Evolutionary conservation across 257 asterid species (phyloP).

Genomic region (Knoxia roxburghii): DNA sequence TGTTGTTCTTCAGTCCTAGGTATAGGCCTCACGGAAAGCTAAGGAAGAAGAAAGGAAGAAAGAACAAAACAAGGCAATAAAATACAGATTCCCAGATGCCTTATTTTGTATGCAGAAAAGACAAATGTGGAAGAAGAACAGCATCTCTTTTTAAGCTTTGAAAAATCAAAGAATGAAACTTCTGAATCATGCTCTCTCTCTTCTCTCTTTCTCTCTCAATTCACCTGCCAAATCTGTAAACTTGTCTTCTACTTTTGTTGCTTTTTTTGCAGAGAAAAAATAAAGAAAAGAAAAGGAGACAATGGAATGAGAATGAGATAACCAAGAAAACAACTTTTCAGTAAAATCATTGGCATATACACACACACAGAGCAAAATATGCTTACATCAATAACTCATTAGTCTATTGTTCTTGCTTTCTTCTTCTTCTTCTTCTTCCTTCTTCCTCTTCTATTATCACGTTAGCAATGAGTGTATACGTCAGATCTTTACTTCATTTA

Average conservation of each 20-base stretch:
- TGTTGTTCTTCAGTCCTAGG: too few relatives aligned
- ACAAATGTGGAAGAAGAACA: slow-evolving; percentile 16
- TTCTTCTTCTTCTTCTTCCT: too few relatives aligned
- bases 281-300: slow-evolving; percentile 13
- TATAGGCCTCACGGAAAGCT: slow-evolving; percentile 5
- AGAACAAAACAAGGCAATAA: not conserved
- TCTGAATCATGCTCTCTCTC: slow-evolving; percentile 24
- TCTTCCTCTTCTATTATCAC: slow-evolving; percentile 28
- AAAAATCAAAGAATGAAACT: slow-evolving; percentile 10
- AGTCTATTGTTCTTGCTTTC: slow-evolving; percentile 16
- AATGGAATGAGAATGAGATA: slow-evolving; percentile 19
- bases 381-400: slow-evolving; percentile 17
- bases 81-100: not conserved
- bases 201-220: slow-evolving; percentile 13
- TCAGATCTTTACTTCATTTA: slow-evolving; percentile 44
- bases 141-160: slow-evolving; percentile 12
- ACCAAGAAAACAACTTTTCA: slow-evolving; percentile 52
- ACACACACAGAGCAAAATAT: slow-evolving; percentile 13
- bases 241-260: slow-evolving; percentile 34
- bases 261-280: slow-evolving; percentile 8
- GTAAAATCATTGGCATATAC: slow-evolving; percentile 58
- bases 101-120: slow-evolving; percentile 8
- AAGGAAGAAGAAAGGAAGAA: not conserved
- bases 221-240: slow-evolving; percentile 28
- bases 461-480: slow-evolving; percentile 48